These are phyloP conservation scores for Scutellaria minor DNA, from an alignment of 257 asterid species.

Conservation along the genomic window DNA sequence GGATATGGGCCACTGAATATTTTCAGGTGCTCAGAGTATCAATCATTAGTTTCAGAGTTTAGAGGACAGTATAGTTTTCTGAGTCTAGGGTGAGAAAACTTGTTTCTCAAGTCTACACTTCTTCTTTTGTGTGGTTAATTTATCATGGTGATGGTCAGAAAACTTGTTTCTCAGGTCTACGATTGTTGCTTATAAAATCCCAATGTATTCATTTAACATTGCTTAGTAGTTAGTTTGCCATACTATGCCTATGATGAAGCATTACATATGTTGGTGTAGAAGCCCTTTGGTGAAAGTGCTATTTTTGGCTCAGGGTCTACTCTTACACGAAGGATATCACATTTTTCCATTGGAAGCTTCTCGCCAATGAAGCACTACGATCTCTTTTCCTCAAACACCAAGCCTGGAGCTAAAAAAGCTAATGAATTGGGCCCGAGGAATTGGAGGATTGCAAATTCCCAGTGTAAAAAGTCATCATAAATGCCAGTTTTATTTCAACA, in stretches of 20 bases:
- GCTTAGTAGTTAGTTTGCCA: background rate
- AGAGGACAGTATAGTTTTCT: too few relatives aligned
- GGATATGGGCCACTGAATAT: too few relatives aligned
- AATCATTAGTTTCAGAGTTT: too few relatives aligned
- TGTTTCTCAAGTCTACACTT: too few relatives aligned
- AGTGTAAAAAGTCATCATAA: conserved; percentile 39
- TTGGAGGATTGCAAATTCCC: conserved; percentile 50
- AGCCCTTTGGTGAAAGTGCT: conserved; percentile 31
- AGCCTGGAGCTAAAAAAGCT: conserved; percentile 31
- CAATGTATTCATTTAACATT: conserved; percentile 19
- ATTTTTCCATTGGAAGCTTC: conserved; percentile 23
- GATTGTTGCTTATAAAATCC: conserved; percentile 15
- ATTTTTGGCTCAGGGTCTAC: conserved; percentile 22
- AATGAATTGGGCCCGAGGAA: conserved; percentile 40
- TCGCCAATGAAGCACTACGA: conserved; percentile 22
- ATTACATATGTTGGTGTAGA: conserved; percentile 33
- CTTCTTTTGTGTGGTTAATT: background rate
- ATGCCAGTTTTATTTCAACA: conserved; percentile 61
- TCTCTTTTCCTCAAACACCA: conserved; percentile 31
- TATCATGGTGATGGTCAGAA: conserved; percentile 11
- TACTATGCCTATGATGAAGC: conserved; percentile 23
- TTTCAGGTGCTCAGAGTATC: too few relatives aligned
- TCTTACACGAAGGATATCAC: conserved; percentile 2
- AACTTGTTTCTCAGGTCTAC: background rate
- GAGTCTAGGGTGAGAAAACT: background rate